Conservation (phyloP, 1,284 basidiomycete species). For the Apiotrichum domesticum region DNA sequence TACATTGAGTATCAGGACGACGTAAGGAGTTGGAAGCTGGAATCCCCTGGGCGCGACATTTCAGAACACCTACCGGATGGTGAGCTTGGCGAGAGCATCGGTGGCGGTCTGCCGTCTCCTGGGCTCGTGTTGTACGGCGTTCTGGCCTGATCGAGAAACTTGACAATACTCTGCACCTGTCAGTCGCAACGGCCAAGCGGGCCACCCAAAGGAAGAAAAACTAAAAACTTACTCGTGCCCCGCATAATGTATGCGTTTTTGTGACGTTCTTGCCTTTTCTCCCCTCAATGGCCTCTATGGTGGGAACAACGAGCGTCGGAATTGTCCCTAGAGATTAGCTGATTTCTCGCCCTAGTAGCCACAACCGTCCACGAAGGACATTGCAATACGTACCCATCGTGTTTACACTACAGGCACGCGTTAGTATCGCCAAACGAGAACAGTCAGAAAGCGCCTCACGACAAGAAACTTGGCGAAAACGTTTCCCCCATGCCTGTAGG, state of each 20-base stretch:
- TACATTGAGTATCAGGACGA: not conserved
- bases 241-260: slow-evolving; percentile 50
- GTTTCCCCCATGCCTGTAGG: slow-evolving; percentile 48
- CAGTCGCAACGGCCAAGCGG: too few relatives aligned
- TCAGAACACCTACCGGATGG: slow-evolving; percentile 55
- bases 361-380: too few relatives aligned
- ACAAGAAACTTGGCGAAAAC: slow-evolving; percentile 46
- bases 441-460: slow-evolving; percentile 25
- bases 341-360: too few relatives aligned
- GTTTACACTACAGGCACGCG: not conserved
- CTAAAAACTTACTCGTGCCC: not conserved
- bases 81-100: slow-evolving; percentile 70
- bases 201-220: too few relatives aligned
- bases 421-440: not conserved
- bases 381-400: not conserved
- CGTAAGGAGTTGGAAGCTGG: too few relatives aligned
- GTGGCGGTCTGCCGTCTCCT: slow-evolving; percentile 58
- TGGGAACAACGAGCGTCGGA: slow-evolving; percentile 74
- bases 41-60: too few relatives aligned
- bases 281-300: slow-evolving; percentile 42
- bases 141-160: slow-evolving; percentile 75
- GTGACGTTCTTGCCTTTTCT: not conserved
- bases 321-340: slow-evolving; percentile 33
- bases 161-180: slow-evolving; percentile 58
- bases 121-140: slow-evolving; percentile 50